Conservation (phyloP, 2,329 filamentous ascomycete species). For the Blastomyces percursus region DNA sequence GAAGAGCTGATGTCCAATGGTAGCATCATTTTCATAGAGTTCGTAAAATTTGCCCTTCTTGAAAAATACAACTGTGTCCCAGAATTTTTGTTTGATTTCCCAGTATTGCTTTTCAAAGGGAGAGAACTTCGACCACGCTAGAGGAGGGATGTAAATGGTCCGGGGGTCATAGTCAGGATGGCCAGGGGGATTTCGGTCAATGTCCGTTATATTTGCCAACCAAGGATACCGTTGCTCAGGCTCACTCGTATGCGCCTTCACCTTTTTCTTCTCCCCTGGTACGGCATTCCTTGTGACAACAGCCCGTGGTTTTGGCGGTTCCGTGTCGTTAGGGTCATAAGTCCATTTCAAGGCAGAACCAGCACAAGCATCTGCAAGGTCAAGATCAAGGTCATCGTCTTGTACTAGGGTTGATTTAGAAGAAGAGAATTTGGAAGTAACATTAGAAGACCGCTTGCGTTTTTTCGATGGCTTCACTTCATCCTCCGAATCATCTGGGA, state of each 20-base stretch:
- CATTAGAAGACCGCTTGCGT: constrained; percentile 52
- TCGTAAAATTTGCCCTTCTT: constrained; percentile 99
- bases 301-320: constrained; percentile 41
- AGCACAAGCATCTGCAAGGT: constrained; percentile 42
- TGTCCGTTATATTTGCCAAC: constrained; percentile 76
- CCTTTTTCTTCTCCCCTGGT: constrained; percentile 32
- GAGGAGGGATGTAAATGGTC: constrained; percentile 78
- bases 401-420: constrained; percentile 36
- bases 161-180: constrained; percentile 86
- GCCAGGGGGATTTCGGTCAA: constrained; percentile 64
- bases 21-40: constrained; percentile 94
- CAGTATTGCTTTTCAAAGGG: constrained; percentile 98
- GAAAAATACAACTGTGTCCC: constrained; percentile 97
- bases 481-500: constrained; percentile 78
- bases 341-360: constrained; percentile 79
- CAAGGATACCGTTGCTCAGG: constrained; percentile 81
- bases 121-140: constrained; percentile 72
- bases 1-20: constrained; percentile 89
- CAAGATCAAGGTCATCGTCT: constrained; percentile 45
- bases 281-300: constrained; percentile 18
- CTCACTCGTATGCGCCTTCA: constrained; percentile 68
- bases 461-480: constrained; percentile 56
- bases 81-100: constrained; percentile 97
- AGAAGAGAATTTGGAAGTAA: constrained; percentile 28
- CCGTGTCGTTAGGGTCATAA: constrained; percentile 51